Percentiles rank a stretch among this genome's conserved stretches.
These are phyloP conservation scores for Pleurotus platypus DNA, from an alignment of 768 basidiomycete genomes.

Conservation along the genomic window DNA sequence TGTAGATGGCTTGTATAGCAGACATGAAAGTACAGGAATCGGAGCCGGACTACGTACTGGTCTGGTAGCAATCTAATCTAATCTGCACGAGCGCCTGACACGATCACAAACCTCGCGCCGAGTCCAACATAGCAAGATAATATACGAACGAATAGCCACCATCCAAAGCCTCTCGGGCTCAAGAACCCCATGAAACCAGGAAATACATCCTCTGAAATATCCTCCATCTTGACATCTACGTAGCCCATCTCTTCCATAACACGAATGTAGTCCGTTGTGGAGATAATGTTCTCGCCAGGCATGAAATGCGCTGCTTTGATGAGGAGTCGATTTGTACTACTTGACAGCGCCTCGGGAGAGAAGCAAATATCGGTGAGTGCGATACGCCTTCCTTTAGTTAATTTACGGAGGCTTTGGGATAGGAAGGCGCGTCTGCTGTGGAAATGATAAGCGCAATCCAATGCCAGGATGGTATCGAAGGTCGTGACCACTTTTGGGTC, in stretches of 20 bases:
- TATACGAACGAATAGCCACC: slow-evolving; percentile 39
- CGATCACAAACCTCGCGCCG: slow-evolving; percentile 50
- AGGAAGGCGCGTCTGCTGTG: slow-evolving; percentile 48
- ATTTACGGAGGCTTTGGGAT: slow-evolving; percentile 40
- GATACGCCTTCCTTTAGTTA: slow-evolving; percentile 47
- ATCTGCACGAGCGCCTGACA: slow-evolving; percentile 27
- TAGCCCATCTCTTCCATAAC: slow-evolving; percentile 49
- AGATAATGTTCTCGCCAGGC: slow-evolving; percentile 47
- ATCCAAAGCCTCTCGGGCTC: slow-evolving; percentile 33
- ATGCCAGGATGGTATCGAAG: slow-evolving; percentile 52
- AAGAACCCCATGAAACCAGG: slow-evolving; percentile 54
- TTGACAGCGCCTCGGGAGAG: slow-evolving; percentile 21
- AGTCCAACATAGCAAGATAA: slow-evolving; percentile 30
- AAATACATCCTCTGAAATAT: slow-evolving; percentile 56
- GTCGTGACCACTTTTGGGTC: slow-evolving; percentile 18
- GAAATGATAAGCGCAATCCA: slow-evolving; percentile 74
- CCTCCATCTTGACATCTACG: slow-evolving; percentile 47
- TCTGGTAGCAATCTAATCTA: slow-evolving; percentile 3
- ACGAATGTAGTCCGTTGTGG: slow-evolving; percentile 38
- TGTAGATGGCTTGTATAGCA: slow-evolving; percentile 73
- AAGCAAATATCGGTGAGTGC: slow-evolving; percentile 65
- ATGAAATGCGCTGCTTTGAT: slow-evolving; percentile 36
- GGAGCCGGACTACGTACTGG: background rate
- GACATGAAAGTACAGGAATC: slow-evolving; percentile 38
- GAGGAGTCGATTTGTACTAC: slow-evolving; percentile 19